Evolutionary conservation across 768 basidiomycete genomes (phyloP).

Genomic region (Suillus variegatus): DNA sequence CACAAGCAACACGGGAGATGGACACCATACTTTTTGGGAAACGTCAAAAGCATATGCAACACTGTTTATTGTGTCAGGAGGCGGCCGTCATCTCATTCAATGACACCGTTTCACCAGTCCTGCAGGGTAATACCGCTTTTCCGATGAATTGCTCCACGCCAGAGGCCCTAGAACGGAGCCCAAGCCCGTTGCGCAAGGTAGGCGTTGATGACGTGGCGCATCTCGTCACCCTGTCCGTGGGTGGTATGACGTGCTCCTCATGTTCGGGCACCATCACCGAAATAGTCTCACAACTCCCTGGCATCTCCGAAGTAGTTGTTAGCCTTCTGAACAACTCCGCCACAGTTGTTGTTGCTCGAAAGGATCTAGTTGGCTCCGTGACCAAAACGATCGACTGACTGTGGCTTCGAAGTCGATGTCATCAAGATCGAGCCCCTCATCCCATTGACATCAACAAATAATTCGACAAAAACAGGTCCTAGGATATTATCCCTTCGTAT

Average conservation of each 20-base stretch:
- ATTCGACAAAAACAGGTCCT: constrained; percentile 11
- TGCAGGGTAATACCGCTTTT: constrained; percentile 8
- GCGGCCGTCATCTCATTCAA: constrained; percentile 16
- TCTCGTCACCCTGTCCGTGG: constrained; percentile 54
- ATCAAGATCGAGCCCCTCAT: constrained; percentile 35
- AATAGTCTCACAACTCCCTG: constrained; percentile 48
- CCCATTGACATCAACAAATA: neutral
- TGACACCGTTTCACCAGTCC: neutral
- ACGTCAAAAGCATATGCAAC: constrained; percentile 37
- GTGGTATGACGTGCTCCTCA: constrained; percentile 78
- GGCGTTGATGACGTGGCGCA: constrained; percentile 22
- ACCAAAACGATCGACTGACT: constrained; percentile 46
- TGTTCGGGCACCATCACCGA: constrained; percentile 60
- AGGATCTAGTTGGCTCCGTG: constrained; percentile 35
- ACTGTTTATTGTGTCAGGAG: constrained; percentile 42
- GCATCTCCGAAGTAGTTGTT: constrained; percentile 54
- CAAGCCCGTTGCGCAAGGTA: neutral
- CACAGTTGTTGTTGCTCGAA: constrained; percentile 42
- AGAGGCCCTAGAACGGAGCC: neutral
- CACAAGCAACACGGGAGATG: constrained; percentile 8
- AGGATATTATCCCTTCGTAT: constrained; percentile 57
- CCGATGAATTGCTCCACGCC: neutral
- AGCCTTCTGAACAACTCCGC: constrained; percentile 66
- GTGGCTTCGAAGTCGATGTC: constrained; percentile 46
- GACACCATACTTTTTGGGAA: constrained; percentile 15